These are phyloP conservation scores for Epichloe scottii DNA, from an alignment of 2,329 filamentous ascomycete genomes.

Conservation along the genomic window DNA sequence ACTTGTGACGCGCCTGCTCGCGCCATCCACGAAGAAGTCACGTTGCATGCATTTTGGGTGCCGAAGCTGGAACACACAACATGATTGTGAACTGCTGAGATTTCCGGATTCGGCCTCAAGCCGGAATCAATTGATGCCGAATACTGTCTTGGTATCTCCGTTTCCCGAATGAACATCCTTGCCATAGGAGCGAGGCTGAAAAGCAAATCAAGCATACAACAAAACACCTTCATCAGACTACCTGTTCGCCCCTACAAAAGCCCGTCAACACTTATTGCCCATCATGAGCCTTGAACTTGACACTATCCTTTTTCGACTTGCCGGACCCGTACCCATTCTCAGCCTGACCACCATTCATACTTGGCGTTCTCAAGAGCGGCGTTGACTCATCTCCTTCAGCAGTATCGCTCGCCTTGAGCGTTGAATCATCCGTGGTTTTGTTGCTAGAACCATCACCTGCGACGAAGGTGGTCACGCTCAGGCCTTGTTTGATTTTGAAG, in stretches of 20 bases:
- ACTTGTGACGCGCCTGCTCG: too few species aligned
- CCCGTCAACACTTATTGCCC: background rate
- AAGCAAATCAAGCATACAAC: background rate
- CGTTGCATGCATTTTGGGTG: background rate
- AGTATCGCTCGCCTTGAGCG: background rate
- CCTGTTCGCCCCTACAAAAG: background rate
- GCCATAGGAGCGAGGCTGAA: background rate
- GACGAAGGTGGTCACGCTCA: conserved; percentile 9
- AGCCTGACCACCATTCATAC: conserved; percentile 4
- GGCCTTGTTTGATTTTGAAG: conserved; percentile 51
- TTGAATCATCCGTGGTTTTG: conserved; percentile 4
- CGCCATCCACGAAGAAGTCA: too few species aligned
- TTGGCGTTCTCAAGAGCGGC: conserved; percentile 7
- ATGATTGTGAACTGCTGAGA: background rate
- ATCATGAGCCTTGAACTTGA: background rate
- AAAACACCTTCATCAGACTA: background rate
- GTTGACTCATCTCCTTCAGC: conserved; percentile 7
- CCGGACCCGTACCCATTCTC: conserved; percentile 7
- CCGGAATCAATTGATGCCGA: background rate
- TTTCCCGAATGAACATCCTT: background rate
- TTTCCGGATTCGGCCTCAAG: background rate
- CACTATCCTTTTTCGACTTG: conserved; percentile 5
- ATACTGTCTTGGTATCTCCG: background rate
- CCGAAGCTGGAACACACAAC: background rate
- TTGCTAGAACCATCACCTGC: conserved; percentile 1